Percentiles rank a stretch among this genome's conserved stretches.
Evolutionary conservation across 2,329 filamentous ascomycete species (phyloP).

Genomic region (Fusarium lyarnte): DNA sequence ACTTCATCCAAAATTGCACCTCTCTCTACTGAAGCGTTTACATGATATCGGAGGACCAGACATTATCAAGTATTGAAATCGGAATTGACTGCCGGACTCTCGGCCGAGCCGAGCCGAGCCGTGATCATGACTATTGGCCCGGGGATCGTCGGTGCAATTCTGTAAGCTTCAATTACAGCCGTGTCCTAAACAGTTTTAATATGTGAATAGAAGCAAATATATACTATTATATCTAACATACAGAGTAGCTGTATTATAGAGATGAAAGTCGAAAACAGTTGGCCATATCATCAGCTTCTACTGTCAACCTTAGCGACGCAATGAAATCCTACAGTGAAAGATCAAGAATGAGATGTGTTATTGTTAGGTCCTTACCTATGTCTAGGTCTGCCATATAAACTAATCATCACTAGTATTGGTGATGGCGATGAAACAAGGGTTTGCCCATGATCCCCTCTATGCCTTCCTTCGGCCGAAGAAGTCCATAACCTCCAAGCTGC

Average conservation of each 20-base stretch:
- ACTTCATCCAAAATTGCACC: fast-evolving
- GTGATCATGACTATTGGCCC: background rate
- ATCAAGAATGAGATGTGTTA: background rate
- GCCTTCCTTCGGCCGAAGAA: background rate
- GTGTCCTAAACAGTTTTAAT: fast-evolving
- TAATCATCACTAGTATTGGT: fast-evolving
- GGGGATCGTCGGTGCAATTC: no score
- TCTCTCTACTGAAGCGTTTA: no score
- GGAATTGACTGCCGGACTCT: background rate
- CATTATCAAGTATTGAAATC: background rate
- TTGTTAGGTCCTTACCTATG: no score
- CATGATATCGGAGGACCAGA: no score
- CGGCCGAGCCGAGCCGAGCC: background rate
- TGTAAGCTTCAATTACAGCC: fast-evolving
- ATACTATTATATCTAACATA: no score
- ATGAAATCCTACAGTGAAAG: no score
- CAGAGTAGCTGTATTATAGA: no score
- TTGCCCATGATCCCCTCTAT: background rate
- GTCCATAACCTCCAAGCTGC: background rate
- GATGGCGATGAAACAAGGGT: fast-evolving
- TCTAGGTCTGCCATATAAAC: fast-evolving
- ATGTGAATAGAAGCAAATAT: background rate
- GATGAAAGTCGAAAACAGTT: no score
- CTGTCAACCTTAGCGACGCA: no score
- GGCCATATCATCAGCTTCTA: no score